phyloP scores from a whole-genome alignment of 2,329 filamentous ascomycete species.

The Ceratocystis cacaofunesta region DNA sequence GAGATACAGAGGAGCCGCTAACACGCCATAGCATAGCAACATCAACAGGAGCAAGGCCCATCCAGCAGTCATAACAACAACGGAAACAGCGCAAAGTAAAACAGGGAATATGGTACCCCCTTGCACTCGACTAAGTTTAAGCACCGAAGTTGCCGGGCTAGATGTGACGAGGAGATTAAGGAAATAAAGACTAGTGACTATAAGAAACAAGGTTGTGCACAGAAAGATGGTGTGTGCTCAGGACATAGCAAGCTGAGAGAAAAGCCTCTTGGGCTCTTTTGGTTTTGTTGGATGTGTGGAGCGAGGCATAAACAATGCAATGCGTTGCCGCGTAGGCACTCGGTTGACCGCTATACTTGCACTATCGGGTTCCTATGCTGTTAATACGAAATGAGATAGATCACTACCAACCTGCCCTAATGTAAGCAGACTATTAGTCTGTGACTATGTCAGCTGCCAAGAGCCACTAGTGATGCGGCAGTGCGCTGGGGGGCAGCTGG shows the following conservation, averaged over 20 bases:
- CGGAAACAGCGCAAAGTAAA: neutral
- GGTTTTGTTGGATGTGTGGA: neutral
- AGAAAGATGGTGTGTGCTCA: neutral
- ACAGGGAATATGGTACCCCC: neutral
- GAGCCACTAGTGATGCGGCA: neutral
- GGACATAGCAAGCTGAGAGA: neutral
- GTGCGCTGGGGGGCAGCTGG: neutral
- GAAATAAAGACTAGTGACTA: neutral
- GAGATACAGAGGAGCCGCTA: neutral
- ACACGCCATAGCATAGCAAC: neutral
- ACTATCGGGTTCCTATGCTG: neutral
- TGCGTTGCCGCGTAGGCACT: neutral
- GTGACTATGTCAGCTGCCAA: neutral
- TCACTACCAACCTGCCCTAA: too few relatives aligned
- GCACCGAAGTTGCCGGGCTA: neutral
- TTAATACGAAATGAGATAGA: neutral
- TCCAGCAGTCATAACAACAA: neutral
- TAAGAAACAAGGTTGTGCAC: neutral
- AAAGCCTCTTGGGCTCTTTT: neutral
- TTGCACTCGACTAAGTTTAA: neutral
- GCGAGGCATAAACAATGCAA: neutral
- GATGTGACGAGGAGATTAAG: neutral
- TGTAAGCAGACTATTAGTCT: neutral
- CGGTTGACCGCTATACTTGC: neutral
- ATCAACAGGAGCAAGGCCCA: neutral